Base-by-base conservation (phyloP, 441 rosid genomes). In the Erodium texanum region DNA sequence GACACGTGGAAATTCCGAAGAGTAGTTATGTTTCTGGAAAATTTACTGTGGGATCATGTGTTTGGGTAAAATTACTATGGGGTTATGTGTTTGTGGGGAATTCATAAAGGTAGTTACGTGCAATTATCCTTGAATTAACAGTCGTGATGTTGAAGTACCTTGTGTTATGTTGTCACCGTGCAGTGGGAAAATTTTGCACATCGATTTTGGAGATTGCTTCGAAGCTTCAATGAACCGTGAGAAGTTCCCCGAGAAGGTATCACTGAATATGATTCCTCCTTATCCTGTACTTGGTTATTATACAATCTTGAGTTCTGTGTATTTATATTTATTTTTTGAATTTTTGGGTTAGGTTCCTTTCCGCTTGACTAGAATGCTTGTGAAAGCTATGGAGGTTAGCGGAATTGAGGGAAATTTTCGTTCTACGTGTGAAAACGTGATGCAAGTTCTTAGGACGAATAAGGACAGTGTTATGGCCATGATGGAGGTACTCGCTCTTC, bases 321-420 rank as follows among this genome's bases (percentile, higher is more conserved):
- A 16, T 20, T 29, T 32, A 18, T 41, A 52, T 43, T 24, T 20
- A n/a, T n/a, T 38, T 10, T 71, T 58, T 14, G 23, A 71, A 68
- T 54, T 59, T 38, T 62, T 79, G 66, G 52, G 52, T 11, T 11
- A 95, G 99, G 98, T 95, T 58, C 99, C 99, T 29, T 95, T 95
- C 82, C 97, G 99, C 41, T 82, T 92, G 89, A 95, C 99, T 48
- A 90, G 99, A 84, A 95, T 95, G 99, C 98, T 95, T 74, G 98
- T 92, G 73, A 95, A 92, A 83, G 99, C 99, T 64, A 95, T 95
- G 99, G 99, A 95, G 82, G 97, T 95, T 61, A 88, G 99, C 79
- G 98, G 99, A 70, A 85, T 93, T 43, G 99, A 96, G 81, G 99
- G 99, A 65, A 96, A 89, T 66, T 96, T 96, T 76, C 92, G 94